Base-by-base conservation (phyloP, 495 filamentous ascomycete species). In the Polyplosphaeria fusca region DNA sequence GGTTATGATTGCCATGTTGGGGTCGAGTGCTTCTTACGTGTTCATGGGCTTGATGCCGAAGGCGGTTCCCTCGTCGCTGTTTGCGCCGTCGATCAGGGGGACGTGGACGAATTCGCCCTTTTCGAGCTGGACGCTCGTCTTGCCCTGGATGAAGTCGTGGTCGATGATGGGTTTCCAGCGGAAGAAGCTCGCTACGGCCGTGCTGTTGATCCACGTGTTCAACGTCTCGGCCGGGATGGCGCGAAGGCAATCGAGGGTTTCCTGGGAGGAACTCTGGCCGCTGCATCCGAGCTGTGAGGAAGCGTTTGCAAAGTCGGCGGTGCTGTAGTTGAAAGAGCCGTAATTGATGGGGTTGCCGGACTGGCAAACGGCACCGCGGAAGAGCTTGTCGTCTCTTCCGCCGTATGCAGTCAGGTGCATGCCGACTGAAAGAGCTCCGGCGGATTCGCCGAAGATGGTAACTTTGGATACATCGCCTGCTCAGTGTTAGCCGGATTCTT, bases 41-140 rank as follows among this genome's bases (percentile, higher is more conserved):
- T 81, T 75, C 47, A 81, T 71, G 14, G 69, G 72, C 11, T 46
- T 46, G 2, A 62, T 52, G 1, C 78, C 77, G 52, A 85, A 85
- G 12, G 82, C 73, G 1, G 80, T 83, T 4, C 83, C 83, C 44
- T 86, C 82, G 61, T 87, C 83, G 70, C 63, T 76, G 61, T 79
- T 82, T 26, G 81, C 75, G 12, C 84, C 83, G 37, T 76, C 68
- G 37, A 86, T 78, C 47, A 85, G 77, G 2, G 79, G 79, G 27
- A 86, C 73, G 46, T 74, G 39, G 16, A 83, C 81, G 63, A 82
- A 83, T n/a, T 58, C 60, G 20, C 76, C 73, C 5, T 60, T 44
- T 1, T 43, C 58, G 11, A 77, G 68, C 49, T 76, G 74, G 4
- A 67, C 30, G 23, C 55, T 68, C 12, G 63, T 60, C 20, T 61